Conservation (phyloP, 192 early-diverging fungal species). For the Spinellus fusiger region DNA sequence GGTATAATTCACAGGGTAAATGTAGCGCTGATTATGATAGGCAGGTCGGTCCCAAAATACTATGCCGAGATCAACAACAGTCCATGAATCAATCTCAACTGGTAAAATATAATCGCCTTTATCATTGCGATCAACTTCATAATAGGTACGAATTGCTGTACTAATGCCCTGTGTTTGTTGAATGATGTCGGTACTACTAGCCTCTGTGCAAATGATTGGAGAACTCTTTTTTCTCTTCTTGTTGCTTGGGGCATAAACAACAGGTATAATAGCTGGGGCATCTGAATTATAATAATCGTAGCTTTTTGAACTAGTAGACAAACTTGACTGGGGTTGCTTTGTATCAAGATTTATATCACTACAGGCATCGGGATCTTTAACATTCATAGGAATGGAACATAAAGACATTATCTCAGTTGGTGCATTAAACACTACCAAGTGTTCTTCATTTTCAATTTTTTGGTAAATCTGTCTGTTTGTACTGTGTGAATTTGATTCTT, state of each 20-base stretch:
- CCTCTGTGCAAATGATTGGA: neutral
- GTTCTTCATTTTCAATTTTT: too few relatives aligned
- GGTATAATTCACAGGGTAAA: conserved; percentile 86
- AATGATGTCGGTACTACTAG: neutral
- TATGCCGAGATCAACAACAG: conserved; percentile 62
- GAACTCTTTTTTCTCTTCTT: conserved; percentile 27
- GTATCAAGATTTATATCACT: too few relatives aligned
- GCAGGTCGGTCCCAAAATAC: conserved; percentile 72
- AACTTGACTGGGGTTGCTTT: too few relatives aligned
- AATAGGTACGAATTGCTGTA: conserved; percentile 26
- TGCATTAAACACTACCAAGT: too few relatives aligned
- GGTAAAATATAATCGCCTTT: conserved; percentile 71
- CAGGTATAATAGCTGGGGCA: conserved; percentile 2
- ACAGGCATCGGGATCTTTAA: too few relatives aligned
- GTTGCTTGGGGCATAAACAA: conserved; percentile 15
- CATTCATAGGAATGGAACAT: too few relatives aligned
- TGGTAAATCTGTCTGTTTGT: too few relatives aligned
- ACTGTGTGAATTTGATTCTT: too few relatives aligned
- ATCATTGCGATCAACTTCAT: conserved; percentile 47
- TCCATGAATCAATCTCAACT: conserved; percentile 72
- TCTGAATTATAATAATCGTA: neutral
- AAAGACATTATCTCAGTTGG: too few relatives aligned
- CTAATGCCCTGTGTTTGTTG: conserved; percentile 12
- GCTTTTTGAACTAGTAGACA: too few relatives aligned
- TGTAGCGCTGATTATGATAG: conserved; percentile 88